phyloP scores from a whole-genome alignment of 2,329 filamentous ascomycete genomes.

The Cylindrodendrum hubeiense region DNA sequence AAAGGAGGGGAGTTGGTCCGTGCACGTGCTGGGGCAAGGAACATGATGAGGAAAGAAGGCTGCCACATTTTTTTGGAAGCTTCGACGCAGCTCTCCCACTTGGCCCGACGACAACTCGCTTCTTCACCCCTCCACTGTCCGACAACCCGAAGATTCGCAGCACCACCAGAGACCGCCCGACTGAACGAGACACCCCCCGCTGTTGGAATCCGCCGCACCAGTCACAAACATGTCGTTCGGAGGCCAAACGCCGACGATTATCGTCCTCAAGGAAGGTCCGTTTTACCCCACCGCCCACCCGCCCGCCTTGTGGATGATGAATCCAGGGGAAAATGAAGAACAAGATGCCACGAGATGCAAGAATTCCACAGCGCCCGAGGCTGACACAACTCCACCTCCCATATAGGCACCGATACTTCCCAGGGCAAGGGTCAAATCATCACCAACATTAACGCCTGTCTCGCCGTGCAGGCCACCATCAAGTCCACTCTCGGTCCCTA shows the following conservation, averaged over 20 bases:
- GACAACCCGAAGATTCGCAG: slow-evolving; percentile 24
- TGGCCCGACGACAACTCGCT: slow-evolving; percentile 42
- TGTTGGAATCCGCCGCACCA: slow-evolving; percentile 21
- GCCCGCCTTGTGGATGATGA: slow-evolving; percentile 37
- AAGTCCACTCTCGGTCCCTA: slow-evolving; percentile 97
- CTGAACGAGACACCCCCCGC: slow-evolving; percentile 24
- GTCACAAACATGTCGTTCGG: slow-evolving; percentile 85
- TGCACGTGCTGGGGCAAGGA: slow-evolving; percentile 44
- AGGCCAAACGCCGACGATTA: slow-evolving; percentile 96
- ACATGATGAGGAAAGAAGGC: slow-evolving; percentile 52
- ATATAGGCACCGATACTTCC: slow-evolving; percentile 91
- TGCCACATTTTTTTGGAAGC: slow-evolving; percentile 65
- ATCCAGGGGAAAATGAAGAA: slow-evolving; percentile 33
- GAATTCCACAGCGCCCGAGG: slow-evolving; percentile 13
- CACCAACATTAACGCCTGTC: slow-evolving; percentile 98
- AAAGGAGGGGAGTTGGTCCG: slow-evolving; percentile 39
- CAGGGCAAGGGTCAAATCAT: slow-evolving; percentile 97
- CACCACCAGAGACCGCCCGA: slow-evolving; percentile 28
- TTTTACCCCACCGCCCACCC: slow-evolving; percentile 57
- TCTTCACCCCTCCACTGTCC: slow-evolving; percentile 30
- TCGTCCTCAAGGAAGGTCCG: slow-evolving; percentile 97
- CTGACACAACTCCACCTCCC: slow-evolving; percentile 27
- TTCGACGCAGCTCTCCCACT: slow-evolving; percentile 53
- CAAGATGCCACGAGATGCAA: slow-evolving; percentile 16
- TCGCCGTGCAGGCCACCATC: slow-evolving; percentile 95